Evolutionary conservation across 495 filamentous ascomycete species (phyloP).

Genomic region (Cercophora samala): DNA sequence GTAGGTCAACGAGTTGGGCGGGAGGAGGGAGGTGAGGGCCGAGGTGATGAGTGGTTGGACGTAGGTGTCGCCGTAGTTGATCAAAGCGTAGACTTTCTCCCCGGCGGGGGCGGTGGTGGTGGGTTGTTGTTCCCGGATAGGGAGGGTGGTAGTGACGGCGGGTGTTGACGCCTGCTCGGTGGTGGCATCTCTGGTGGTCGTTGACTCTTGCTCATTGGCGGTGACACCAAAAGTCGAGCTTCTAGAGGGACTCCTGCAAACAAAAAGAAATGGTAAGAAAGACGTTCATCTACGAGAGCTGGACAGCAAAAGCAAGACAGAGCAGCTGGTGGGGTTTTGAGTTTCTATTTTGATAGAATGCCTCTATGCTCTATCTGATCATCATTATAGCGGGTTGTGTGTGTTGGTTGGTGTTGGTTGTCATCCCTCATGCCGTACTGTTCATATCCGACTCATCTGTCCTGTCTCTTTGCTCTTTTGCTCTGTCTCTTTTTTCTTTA

Average conservation of each 20-base stretch:
- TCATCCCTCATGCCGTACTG: conserved; percentile 5
- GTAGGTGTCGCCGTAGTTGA: conserved; percentile 83
- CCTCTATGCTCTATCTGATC: conserved; percentile 31
- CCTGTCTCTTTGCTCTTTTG: neutral
- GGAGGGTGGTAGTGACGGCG: neutral
- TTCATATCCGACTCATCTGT: neutral
- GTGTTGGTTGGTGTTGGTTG: conserved; percentile 5
- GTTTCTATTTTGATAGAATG: conserved; percentile 5
- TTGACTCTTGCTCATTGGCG: neutral
- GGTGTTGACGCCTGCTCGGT: neutral
- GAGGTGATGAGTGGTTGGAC: conserved; percentile 76
- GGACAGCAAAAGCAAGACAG: neutral
- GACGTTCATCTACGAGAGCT: neutral
- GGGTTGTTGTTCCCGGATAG: conserved; percentile 23
- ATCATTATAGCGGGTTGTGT: neutral
- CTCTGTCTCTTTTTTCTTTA: conserved; percentile 16
- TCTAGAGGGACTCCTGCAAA: conserved; percentile 1
- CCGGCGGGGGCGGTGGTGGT: too few species aligned
- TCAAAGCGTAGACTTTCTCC: conserved; percentile 56
- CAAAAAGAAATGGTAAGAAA: conserved; percentile 3
- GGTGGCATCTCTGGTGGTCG: neutral
- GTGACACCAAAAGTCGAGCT: neutral
- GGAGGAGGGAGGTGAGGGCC: conserved; percentile 64
- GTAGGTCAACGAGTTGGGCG: conserved; percentile 36
- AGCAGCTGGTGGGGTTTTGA: neutral